Percentiles rank a stretch among this genome's conserved stretches.
Evolutionary conservation across 2,329 filamentous ascomycete species (phyloP).

Genomic region (Penicillium sclerotiorum): DNA sequence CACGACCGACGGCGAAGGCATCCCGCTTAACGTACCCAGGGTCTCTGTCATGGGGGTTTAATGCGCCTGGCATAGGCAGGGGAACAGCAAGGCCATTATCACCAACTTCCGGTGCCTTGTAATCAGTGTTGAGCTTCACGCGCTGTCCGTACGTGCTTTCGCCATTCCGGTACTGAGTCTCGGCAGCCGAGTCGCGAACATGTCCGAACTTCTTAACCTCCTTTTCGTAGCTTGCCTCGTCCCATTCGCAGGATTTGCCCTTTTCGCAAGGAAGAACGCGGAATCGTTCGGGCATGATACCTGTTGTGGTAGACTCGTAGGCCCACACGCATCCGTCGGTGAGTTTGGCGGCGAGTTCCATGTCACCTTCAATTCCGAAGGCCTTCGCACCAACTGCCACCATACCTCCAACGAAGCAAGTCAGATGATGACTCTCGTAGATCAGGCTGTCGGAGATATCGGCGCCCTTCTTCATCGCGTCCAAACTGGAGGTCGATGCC

Average conservation of each 20-base stretch:
- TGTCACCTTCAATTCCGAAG: slow-evolving; percentile 57
- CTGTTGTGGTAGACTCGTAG: slow-evolving; percentile 58
- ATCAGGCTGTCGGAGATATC: slow-evolving; percentile 35
- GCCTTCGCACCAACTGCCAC: slow-evolving; percentile 62
- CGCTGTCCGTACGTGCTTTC: slow-evolving; percentile 28
- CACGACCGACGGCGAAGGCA: slow-evolving; percentile 5
- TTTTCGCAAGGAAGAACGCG: slow-evolving; percentile 55
- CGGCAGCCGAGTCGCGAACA: slow-evolving; percentile 41
- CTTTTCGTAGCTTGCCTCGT: slow-evolving; percentile 41
- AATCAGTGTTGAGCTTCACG: slow-evolving; percentile 19
- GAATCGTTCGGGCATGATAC: slow-evolving; percentile 65
- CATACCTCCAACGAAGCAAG: slow-evolving; percentile 65
- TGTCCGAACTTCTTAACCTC: slow-evolving; percentile 48
- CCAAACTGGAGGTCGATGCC: slow-evolving; percentile 32
- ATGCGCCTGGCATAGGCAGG: slow-evolving; percentile 26
- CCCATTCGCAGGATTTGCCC: slow-evolving; percentile 53
- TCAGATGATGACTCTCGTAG: slow-evolving; percentile 60
- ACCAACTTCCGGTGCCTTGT: slow-evolving; percentile 6
- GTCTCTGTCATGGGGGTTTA: slow-evolving; percentile 25
- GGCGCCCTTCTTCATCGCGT: slow-evolving; percentile 21
- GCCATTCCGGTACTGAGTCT: slow-evolving; percentile 29
- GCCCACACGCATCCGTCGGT: slow-evolving; percentile 66
- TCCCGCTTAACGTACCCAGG: slow-evolving; percentile 19
- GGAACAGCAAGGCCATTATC: slow-evolving; percentile 13
- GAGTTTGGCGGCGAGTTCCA: slow-evolving; percentile 59